Evolutionary conservation across 1,139 yeast genomes (phyloP), one percentile per base, ranked within the genome.

Genomic region (Suhomyces ambrosiae): DNA sequence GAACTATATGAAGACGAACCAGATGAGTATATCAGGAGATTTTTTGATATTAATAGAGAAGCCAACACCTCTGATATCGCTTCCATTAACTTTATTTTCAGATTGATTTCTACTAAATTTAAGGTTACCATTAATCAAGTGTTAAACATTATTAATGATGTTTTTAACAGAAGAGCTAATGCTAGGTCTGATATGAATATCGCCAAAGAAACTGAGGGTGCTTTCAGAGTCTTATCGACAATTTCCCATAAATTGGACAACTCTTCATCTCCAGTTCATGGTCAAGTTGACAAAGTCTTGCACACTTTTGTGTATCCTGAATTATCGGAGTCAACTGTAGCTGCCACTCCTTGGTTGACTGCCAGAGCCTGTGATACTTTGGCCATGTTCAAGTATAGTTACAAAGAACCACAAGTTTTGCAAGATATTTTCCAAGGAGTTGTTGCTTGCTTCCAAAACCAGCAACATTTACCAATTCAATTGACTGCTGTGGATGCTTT

Each of bases 31-130:
- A 72, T 83, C 25, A 74, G 89, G 63, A 72, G 86, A 48, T 82
- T 65, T 52, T 82, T 81, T 48, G 89, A 82, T 54, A 68, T 81
- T 41, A 81, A 79, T 52, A 80, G 86, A 47, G 95, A 86, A 47
- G 74, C 79, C 25, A 76, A 79, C 32, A 82, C 92, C 9, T 80
- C 95, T 0, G 96, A 87, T 53, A 79, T 80, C 28, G 96, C 96
- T 0, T 83, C 96, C 2, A 77, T 85, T 35, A 85, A 83, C 58
- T 86, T 88, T 49, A 63, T 90, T 33, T 79, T 76, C 55, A 63
- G 68, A 54, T 71, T 64, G 51, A 61, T 68, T 45, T 64, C 64
- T 50, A 64, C 71, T 37, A 72, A 79, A 52, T 75, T 78, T 48
- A 69, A 71, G 27, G 66, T 70, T 35, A 61, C 80, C 14, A 51